Evolutionary conservation across 2,329 filamentous ascomycete genomes (phyloP), one percentile per base, ranked within the genome.

Genomic region (Hymenoscyphus repandus): DNA sequence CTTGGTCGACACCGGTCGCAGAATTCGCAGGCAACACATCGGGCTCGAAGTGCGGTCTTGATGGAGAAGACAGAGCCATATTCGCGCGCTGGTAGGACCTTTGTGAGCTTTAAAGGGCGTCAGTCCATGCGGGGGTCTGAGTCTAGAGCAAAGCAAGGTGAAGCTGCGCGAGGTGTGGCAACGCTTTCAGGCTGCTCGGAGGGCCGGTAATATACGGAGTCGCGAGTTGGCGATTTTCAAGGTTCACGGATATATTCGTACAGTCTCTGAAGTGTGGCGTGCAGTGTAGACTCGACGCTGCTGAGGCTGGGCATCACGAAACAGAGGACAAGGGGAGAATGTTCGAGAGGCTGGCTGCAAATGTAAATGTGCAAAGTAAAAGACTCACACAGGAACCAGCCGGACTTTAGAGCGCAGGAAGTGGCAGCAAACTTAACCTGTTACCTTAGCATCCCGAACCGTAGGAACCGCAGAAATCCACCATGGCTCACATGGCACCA

Each of bases 1-100:
- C 71, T 50, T 71, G 68, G 32, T 70, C 63, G 40, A 68, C 62
- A 34, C 42, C 45, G 27, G 30, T 43, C 54, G 55, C 47, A 62
- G 54, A 44, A 48, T 50, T 53, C 55, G 60, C 42, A 37, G 60
- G 54, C 7, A 64, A 44, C 13, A 46, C 41, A 47, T 64, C 62
- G 11, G 61, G 52, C 45, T 62, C 55, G 52, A 62, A 64, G 43
- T 58, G 46, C 34, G 49, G 46, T 60, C 60, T 56, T 33, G 45
- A 20, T 15, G 45, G 56, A 45, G 61, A 57, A 33, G 58, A 49
- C 20, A 57, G 50, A 34, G 59, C 62, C 63, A 65, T 65, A 27
- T 13, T 56, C 40, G 42, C 46, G 54, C 13, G 13, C 46, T 34
- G 32, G 48, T 44, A 52, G 51, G 45, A 53, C 47, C 50, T 55